Conservation (phyloP, 1,284 basidiomycete species). For the Flammula alnicola region DNA sequence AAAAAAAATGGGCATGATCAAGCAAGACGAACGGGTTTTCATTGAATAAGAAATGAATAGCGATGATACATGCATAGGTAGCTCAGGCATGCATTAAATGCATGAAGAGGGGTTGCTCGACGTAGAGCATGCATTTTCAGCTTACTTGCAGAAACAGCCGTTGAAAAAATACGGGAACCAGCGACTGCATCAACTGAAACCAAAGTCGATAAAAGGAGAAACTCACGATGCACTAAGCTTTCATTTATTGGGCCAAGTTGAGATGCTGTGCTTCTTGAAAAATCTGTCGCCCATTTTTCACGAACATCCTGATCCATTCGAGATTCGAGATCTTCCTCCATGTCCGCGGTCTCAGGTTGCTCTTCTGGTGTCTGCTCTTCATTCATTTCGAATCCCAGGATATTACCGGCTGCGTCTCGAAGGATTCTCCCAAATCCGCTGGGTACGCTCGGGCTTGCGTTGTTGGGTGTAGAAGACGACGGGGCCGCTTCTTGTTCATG, state of each 20-base stretch:
- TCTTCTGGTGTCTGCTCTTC: slow-evolving; percentile 50
- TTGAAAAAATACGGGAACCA: no score
- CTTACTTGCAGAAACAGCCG: background rate
- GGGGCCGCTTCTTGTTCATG: slow-evolving; percentile 9
- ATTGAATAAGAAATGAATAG: background rate
- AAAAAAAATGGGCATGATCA: background rate
- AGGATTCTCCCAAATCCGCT: slow-evolving; percentile 86
- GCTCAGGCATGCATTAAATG: background rate
- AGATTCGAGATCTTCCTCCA: slow-evolving; percentile 39
- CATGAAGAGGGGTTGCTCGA: background rate
- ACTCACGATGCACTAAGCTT: slow-evolving; percentile 24
- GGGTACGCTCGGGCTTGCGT: slow-evolving; percentile 43
- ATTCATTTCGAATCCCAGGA: slow-evolving; percentile 77
- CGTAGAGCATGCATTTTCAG: background rate
- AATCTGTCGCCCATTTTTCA: slow-evolving; percentile 38
- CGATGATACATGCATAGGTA: background rate
- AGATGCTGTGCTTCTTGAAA: slow-evolving; percentile 21
- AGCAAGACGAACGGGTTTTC: background rate
- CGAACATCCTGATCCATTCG: slow-evolving; percentile 39
- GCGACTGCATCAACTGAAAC: background rate
- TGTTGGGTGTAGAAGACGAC: slow-evolving; percentile 11
- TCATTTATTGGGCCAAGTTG: slow-evolving; percentile 14
- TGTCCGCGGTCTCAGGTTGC: slow-evolving; percentile 14
- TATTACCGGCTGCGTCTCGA: slow-evolving; percentile 82
- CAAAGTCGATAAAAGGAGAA: slow-evolving; percentile 6